phyloP scores from a whole-genome alignment of 2,329 filamentous ascomycete genomes.

The Chrysoporthe puriensis region DNA sequence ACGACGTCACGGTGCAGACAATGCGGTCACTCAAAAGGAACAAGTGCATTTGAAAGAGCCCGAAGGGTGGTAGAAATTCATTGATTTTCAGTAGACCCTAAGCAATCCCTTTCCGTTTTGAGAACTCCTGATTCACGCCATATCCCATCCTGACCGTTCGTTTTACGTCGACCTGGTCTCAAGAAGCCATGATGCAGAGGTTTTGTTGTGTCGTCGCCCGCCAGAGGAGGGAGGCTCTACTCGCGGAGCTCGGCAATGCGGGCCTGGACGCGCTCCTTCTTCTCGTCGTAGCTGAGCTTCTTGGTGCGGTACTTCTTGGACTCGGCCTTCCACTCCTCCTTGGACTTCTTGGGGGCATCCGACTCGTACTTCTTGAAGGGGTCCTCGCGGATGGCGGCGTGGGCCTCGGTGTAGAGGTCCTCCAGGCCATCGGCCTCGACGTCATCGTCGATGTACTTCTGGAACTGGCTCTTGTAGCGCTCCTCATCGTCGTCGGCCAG shows the following conservation, averaged over 20 bases:
- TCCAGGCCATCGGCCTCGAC: constrained; percentile 95
- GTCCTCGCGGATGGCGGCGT: constrained; percentile 96
- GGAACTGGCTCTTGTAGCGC: constrained; percentile 98
- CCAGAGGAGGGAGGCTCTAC: constrained; percentile 35
- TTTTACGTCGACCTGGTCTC: constrained; percentile 19
- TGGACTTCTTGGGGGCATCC: constrained; percentile 85
- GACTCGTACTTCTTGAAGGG: constrained; percentile 90
- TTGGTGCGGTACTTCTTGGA: constrained; percentile 81
- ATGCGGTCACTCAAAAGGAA: neutral
- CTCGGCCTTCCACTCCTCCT: constrained; percentile 96
- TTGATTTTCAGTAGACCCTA: constrained; percentile 30
- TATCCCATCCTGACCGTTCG: constrained; percentile 27
- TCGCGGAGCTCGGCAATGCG: constrained; percentile 84
- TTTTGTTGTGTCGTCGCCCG: constrained; percentile 14
- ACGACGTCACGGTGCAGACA: neutral
- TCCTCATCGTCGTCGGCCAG: constrained; percentile 99
- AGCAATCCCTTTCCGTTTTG: constrained; percentile 27
- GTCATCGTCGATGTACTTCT: constrained; percentile 96
- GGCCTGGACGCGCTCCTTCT: constrained; percentile 79
- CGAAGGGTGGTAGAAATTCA: constrained; percentile 28
- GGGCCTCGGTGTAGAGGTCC: constrained; percentile 93
- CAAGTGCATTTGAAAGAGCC: constrained; percentile 11
- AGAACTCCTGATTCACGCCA: constrained; percentile 28
- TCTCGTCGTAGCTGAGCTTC: constrained; percentile 86
- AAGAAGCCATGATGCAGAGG: constrained; percentile 19